phyloP scores from a whole-genome alignment of 1,139 yeast genomes.

The Candida albicans region DNA sequence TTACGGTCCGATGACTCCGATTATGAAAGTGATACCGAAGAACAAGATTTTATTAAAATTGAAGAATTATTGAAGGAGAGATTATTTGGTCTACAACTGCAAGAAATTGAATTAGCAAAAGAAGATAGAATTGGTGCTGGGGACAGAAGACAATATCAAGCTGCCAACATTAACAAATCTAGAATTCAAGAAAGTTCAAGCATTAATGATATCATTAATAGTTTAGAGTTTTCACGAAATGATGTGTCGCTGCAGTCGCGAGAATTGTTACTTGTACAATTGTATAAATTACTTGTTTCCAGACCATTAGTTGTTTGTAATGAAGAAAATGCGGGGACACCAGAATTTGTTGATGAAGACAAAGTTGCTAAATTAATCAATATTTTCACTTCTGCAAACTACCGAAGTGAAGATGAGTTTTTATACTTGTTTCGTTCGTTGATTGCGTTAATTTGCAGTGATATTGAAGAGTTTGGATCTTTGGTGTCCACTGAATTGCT shows the following conservation, averaged over 20 bases:
- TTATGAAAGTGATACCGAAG: slow-evolving; percentile 45
- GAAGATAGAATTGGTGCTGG: slow-evolving; percentile 17
- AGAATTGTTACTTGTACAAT: slow-evolving; percentile 51
- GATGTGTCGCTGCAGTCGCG: slow-evolving; percentile 51
- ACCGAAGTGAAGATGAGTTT: slow-evolving; percentile 45
- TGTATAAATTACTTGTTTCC: slow-evolving; percentile 47
- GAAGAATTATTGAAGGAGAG: slow-evolving; percentile 43
- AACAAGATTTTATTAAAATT: slow-evolving; percentile 38
- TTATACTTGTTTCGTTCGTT: slow-evolving; percentile 43
- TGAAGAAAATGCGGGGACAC: slow-evolving; percentile 36
- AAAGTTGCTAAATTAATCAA: slow-evolving; percentile 35
- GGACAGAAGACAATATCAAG: slow-evolving; percentile 35
- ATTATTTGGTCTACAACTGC: slow-evolving; percentile 34
- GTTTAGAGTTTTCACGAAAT: slow-evolving; percentile 41
- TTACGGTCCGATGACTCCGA: slow-evolving; percentile 30
- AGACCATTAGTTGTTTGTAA: slow-evolving; percentile 42
- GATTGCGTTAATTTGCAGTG: slow-evolving; percentile 45
- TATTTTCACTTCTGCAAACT: slow-evolving; percentile 33
- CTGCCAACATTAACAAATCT: slow-evolving; percentile 31
- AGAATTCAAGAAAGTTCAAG: slow-evolving; percentile 41
- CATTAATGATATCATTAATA: slow-evolving; percentile 40
- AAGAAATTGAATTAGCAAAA: slow-evolving; percentile 16
- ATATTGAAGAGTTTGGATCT: slow-evolving; percentile 54
- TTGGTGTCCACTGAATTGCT: slow-evolving; percentile 43
- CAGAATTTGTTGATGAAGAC: slow-evolving; percentile 37